Evolutionary conservation across 2,329 filamentous ascomycete species (phyloP).

Genomic region (Calonectria crousiana): DNA sequence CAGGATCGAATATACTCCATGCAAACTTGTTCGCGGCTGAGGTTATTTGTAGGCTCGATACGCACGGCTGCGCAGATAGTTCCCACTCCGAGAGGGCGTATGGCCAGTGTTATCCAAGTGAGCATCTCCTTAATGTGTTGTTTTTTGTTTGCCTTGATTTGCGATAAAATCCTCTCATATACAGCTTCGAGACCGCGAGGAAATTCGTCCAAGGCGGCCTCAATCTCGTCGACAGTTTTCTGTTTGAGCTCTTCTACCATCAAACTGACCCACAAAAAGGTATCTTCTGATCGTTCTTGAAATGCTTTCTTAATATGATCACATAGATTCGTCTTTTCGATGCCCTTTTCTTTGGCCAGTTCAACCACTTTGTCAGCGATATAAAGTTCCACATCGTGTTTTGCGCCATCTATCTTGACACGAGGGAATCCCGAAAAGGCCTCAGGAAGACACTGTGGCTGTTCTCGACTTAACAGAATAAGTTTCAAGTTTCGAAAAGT

Average conservation of each 20-base stretch:
- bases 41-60: not conserved
- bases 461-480: conserved; percentile 5
- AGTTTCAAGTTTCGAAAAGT: not conserved
- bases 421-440: not conserved
- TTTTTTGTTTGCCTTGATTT: not conserved
- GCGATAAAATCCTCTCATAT: not conserved
- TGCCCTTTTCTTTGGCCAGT: not conserved
- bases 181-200: not conserved
- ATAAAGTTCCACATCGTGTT: conserved; percentile 2
- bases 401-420: not conserved
- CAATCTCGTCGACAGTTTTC: not conserved
- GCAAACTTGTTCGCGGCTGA: not conserved
- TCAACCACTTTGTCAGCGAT: not conserved
- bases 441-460: not conserved
- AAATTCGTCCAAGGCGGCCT: not conserved
- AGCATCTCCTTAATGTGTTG: not conserved
- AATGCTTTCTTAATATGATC: not conserved
- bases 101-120: not conserved
- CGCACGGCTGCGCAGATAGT: not conserved
- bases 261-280: not conserved
- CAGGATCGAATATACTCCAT: conserved; percentile 7
- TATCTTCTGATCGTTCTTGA: not conserved
- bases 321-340: not conserved
- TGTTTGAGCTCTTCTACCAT: not conserved
- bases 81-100: not conserved